Evolutionary conservation across 1,139 yeast genomes (phyloP), one percentile per base, ranked within the genome.

Genomic region (Hyphopichia burtonii): DNA sequence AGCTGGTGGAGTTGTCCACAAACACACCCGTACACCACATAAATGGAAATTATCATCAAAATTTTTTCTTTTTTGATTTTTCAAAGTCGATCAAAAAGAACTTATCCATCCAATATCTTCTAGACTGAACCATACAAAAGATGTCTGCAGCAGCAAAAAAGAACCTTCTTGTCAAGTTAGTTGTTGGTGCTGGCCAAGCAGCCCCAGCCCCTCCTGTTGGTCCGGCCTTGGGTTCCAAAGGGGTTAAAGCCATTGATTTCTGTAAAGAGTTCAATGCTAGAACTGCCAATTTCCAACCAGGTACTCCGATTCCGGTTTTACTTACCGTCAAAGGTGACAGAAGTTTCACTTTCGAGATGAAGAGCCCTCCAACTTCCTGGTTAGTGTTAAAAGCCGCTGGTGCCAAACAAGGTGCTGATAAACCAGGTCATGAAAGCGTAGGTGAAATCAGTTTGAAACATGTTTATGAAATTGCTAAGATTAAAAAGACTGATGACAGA

Each of bases 201-300:
- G 94, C 98, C 1, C 99, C 99, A 34, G 86, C 96, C 1, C 99
- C 99, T 30, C 99, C 99, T 6, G 98, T 93, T 18, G 99, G 99
- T 51, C 99, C 99, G 32, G 99, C 99, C 0, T 74, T 93, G 43
- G 99, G 99, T 51, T 93, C 99, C 46, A 91, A 93, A 63, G 99
- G 99, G 71, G 96, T 93, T 44, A 94, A 94, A 64, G 98, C 99
- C 49, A 94, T 93, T 57, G 99, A 94, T 64, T 93, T 93, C 59
- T 93, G 99, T 72, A 94, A 93, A 66, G 98, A 93, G 64, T 94
- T 94, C 73, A 93, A 94, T 63, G 99, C 99, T 35, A 82, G 96
- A 65, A 90, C 98, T 12, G 96, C 96, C 14, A 82, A 83, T 54
- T 83, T 78, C 58, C 78, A 78, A 44, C 90, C 95, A 18, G 97